Base-by-base conservation (phyloP, 331 rosid genomes). In the Erythrophleum ivorense region DNA sequence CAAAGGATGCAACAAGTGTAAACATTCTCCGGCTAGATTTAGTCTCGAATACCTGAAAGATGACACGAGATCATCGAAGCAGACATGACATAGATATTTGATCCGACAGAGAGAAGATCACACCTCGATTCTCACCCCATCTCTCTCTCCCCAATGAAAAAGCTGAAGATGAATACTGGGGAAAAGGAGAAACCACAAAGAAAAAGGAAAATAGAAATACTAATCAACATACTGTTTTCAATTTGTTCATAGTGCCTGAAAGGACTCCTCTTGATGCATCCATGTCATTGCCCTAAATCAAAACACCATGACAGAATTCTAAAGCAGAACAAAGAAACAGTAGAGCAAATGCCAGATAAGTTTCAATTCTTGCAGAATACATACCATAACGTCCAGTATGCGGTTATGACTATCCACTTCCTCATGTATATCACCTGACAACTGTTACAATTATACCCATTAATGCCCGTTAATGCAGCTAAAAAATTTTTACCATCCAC, bases 351-450 rank as follows among this genome's bases (percentile, higher is more conserved):
- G 38, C 15, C 33, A 31, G 69, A 75, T 55, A 76, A 62, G 5
- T 77, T 68, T 69, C 24, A 15, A n/a, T 36, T 45, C 71, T 68
- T 29, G 87, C 73, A 78, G 64, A 70, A 57, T 75, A 82, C 89
- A 78, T 65, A 93, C 98, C 98, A 95, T 95, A 34, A 77, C 84
- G 84, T 95, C 97, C 81, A 95, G 89, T 89, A 93, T 80, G 58
- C 87, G 98, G 86, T 95, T 95, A 84, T 95, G 98, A 78, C 55
- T 83, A 63, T 92, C 98, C 86, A 93, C 97, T 85, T 95, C 98
- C 86, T 95, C 98, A 70, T 95, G 71, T 86, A 95, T 91, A 84
- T 95, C 98, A 40, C 98, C 97, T 34, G 98, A 91, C 90, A 95
- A 81, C 98, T 95, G 94, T 88, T 81, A 70, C 66, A 85, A 86